Base-by-base conservation (phyloP, 352 stramenopile genomes). In the Salisapilia sapeloensis region DNA sequence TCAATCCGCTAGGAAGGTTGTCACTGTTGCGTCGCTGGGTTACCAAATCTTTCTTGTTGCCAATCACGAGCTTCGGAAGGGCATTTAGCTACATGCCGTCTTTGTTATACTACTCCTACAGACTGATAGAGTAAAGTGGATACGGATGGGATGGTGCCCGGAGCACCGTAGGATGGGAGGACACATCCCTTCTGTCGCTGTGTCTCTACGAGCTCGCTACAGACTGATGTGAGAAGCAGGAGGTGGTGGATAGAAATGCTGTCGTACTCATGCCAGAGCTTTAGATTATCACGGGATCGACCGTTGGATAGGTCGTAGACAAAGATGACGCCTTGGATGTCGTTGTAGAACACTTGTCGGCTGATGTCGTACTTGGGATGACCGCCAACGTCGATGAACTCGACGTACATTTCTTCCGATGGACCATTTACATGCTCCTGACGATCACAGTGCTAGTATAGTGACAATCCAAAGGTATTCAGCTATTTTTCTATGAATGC, bases 371-470 rank as follows among this genome's bases (percentile, higher is more conserved):
- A 85, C 37, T 79, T 66, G 20, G 61, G 57, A 43, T 91, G 70
- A 8, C 76, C 71, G 15, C 76, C 72, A 11, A 91, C 69, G 31
- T 91, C 76, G 13, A 89, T 44, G 26, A 91, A 87, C 51, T 91
- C 76, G 10, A 91, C 50, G 29, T 76, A 82, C 38, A 70, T 48
- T 23, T 85, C 54, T 11, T 51, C 57, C 30, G 56, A 53, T 7
- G 35, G 29, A 20, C 53, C 46, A 15, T 54, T 36, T 15, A 17
- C n/a, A n/a, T n/a, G n/a, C n/a, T n/a, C n/a, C n/a, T n/a, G n/a
- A n/a, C n/a, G n/a, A n/a, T n/a, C n/a, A n/a, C n/a, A n/a, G n/a
- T n/a, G n/a, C n/a, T n/a, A n/a, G n/a, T n/a, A n/a, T n/a, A n/a
- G n/a, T n/a, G n/a, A n/a, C n/a, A n/a, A n/a, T n/a, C n/a, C n/a